phyloP scores from a whole-genome alignment of 2,329 filamentous ascomycete species.

The Neopestalotiopsis sp. region DNA sequence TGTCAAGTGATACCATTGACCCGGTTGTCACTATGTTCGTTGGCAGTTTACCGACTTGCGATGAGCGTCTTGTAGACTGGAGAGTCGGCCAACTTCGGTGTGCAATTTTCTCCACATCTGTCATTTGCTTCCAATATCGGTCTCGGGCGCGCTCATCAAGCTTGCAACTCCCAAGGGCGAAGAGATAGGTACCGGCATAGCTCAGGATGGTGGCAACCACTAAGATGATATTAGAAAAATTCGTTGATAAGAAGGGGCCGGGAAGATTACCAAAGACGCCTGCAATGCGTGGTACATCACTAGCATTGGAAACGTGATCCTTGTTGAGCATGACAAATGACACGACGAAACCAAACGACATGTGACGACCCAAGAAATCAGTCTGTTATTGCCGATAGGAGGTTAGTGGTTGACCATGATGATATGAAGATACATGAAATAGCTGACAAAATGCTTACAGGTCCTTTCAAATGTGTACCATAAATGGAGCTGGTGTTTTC shows the following conservation, averaged over 20 bases:
- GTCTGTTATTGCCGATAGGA: constrained; percentile 16
- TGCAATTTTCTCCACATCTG: constrained; percentile 28
- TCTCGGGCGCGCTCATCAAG: constrained; percentile 30
- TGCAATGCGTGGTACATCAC: constrained; percentile 31
- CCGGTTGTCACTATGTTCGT: constrained; percentile 21
- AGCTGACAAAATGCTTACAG: constrained; percentile 20
- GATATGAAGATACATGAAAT: not conserved
- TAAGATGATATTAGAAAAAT: constrained; percentile 13
- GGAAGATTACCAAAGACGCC: constrained; percentile 32
- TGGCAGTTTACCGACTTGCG: constrained; percentile 24
- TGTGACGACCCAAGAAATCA: constrained; percentile 37
- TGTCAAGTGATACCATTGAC: constrained; percentile 23
- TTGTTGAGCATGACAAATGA: constrained; percentile 37
- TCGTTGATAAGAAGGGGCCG: not conserved
- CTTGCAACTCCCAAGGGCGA: constrained; percentile 28
- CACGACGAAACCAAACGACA: constrained; percentile 38
- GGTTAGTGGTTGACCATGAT: not conserved
- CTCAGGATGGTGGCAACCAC: constrained; percentile 32
- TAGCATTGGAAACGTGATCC: constrained; percentile 30
- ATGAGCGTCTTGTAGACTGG: constrained; percentile 22
- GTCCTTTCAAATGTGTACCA: constrained; percentile 30
- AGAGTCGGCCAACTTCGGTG: constrained; percentile 24
- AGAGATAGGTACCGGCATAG: constrained; percentile 29
- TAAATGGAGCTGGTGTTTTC: constrained; percentile 28
- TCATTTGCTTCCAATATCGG: constrained; percentile 12